A percentile compares a stretch with the other conserved stretches of the same genome.
Evolutionary conservation across 257 asterid species (phyloP).

Genomic region (Petunia axillaris): DNA sequence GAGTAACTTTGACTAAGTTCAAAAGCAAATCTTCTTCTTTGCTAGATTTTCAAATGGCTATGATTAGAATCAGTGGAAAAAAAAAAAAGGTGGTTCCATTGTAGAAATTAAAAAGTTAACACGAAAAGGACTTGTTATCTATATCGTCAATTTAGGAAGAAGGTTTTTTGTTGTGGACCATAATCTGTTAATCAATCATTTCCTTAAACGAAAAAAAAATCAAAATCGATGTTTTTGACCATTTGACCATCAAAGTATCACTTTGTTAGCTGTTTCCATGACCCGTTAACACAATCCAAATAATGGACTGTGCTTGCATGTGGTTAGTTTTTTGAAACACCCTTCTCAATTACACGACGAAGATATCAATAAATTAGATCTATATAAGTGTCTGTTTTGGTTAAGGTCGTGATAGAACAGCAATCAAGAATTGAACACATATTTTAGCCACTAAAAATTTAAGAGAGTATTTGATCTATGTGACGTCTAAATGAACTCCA

Average conservation of each 20-base stretch:
- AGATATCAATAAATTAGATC: too few species aligned
- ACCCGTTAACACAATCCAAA: not conserved
- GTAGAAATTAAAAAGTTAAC: not conserved
- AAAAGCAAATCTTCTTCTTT: not conserved
- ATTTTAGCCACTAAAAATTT: too few species aligned
- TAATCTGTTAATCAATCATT: not conserved
- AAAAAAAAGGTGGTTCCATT: not conserved
- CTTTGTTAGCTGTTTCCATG: not conserved
- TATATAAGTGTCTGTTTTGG: too few species aligned
- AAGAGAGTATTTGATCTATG: too few species aligned
- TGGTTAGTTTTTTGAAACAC: not conserved
- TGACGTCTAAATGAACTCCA: too few species aligned
- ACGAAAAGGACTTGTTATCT: too few species aligned
- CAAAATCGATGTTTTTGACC: not conserved
- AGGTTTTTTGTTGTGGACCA: not conserved
- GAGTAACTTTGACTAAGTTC: not conserved
- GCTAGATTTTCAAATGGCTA: not conserved
- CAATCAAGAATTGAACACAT: too few species aligned
- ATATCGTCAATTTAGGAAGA: not conserved
- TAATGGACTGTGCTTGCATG: not conserved
- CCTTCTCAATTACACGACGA: too few species aligned
- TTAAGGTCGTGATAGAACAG: too few species aligned
- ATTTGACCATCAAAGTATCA: not conserved
- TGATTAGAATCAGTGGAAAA: not conserved
- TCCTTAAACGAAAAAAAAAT: not conserved